Conservation (phyloP, 108 stramenopile genomes). For the Schizochytrium sp. region DNA sequence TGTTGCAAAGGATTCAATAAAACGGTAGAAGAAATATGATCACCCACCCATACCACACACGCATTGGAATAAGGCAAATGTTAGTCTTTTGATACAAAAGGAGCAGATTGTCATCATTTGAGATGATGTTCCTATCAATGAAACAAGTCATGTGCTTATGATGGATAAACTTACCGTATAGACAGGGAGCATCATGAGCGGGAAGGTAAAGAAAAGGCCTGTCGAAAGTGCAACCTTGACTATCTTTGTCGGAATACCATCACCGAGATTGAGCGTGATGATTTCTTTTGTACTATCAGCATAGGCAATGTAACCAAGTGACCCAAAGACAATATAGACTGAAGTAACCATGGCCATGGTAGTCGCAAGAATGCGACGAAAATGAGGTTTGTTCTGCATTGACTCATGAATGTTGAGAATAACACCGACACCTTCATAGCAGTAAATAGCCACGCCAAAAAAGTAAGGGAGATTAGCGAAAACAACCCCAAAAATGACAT, state of each 20-base stretch:
- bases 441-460: conserved; percentile 58
- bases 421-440: conserved; percentile 51
- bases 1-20: neutral
- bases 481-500: conserved; percentile 7
- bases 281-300: conserved; percentile 15
- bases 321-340: conserved; percentile 35
- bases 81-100: neutral
- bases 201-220: conserved; percentile 47
- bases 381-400: conserved; percentile 41
- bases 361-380: neutral
- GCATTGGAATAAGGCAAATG: no score
- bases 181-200: conserved; percentile 61
- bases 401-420: conserved; percentile 57
- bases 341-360: conserved; percentile 42
- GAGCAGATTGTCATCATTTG: neutral
- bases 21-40: no score
- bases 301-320: conserved; percentile 56
- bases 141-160: neutral
- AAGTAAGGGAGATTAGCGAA: conserved; percentile 48
- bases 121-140: neutral
- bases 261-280: conserved; percentile 53
- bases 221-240: conserved; percentile 27
- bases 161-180: conserved; percentile 10
- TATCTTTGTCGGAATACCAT: conserved; percentile 24
- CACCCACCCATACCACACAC: no score